phyloP scores from a whole-genome alignment of 1,139 yeast genomes.

The Eremothecium gossypii region DNA sequence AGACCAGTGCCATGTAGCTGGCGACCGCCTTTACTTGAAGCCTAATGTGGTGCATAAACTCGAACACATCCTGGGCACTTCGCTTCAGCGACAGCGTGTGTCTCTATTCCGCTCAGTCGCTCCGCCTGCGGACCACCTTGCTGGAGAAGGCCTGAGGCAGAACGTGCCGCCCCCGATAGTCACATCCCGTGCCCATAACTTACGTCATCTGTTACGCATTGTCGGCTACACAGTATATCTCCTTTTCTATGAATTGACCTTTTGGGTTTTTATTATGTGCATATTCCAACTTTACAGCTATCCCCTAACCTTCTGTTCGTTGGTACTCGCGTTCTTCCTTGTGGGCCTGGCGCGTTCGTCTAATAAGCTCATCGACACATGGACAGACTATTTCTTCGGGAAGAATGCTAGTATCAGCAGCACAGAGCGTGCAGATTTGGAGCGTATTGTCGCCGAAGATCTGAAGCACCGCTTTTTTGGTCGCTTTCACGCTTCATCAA shows the following conservation, averaged over 20 bases:
- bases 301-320: too few species aligned
- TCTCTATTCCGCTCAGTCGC: too few species aligned
- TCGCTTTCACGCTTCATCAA: neutral
- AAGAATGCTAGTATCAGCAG: neutral
- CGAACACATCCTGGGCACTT: neutral
- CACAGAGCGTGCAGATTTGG: neutral
- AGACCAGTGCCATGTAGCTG: neutral
- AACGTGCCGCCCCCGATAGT: too few species aligned
- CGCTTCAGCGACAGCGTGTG: slow-evolving; percentile 1
- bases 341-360: neutral
- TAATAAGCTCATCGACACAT: neutral
- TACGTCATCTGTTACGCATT: too few species aligned
- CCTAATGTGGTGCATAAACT: neutral
- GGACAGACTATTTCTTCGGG: slow-evolving; percentile 2
- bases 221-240: too few species aligned
- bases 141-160: too few species aligned
- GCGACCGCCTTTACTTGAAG: neutral
- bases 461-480: neutral
- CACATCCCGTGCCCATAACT: too few species aligned
- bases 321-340: neutral
- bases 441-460: neutral
- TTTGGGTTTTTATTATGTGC: too few species aligned
- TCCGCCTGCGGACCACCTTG: too few species aligned
- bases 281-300: too few species aligned
- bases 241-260: too few species aligned